A percentile compares a stretch with the other conserved stretches of the same genome.
phyloP scores from a whole-genome alignment of 768 basidiomycete species.

The Hemileccinum impolitum region DNA sequence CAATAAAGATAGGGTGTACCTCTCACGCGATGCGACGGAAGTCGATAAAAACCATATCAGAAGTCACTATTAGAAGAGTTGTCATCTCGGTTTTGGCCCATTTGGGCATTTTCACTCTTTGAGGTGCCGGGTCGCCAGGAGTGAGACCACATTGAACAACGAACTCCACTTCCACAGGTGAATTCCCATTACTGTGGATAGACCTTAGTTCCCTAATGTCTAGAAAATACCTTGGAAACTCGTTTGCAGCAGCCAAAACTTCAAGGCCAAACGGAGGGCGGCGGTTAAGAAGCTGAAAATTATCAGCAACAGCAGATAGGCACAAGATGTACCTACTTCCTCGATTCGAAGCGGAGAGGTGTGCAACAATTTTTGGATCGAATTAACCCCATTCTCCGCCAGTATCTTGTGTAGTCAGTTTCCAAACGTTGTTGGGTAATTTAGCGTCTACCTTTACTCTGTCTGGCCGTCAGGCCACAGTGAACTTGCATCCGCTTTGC shows the following conservation, averaged over 20 bases:
- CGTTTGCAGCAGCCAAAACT: conserved; percentile 54
- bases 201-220: conserved; percentile 47
- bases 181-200: conserved; percentile 40
- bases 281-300: conserved; percentile 64
- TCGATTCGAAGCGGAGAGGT: conserved; percentile 64
- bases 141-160: conserved; percentile 54
- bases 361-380: conserved; percentile 52
- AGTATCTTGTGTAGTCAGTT: conserved; percentile 52
- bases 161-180: conserved; percentile 56
- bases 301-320: conserved; percentile 2
- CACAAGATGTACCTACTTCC: conserved; percentile 37
- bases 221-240: conserved; percentile 65
- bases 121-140: conserved; percentile 30
- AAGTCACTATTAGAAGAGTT: conserved; percentile 68
- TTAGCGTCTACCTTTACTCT: conserved; percentile 25
- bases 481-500: neutral
- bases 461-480: neutral
- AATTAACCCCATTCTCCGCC: conserved; percentile 67
- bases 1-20: neutral
- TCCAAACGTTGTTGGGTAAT: neutral
- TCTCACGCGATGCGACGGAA: conserved; percentile 75
- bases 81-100: conserved; percentile 56
- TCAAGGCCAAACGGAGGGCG: conserved; percentile 72
- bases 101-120: conserved; percentile 45
- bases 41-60: conserved; percentile 72